Conservation (phyloP, 2,329 filamentous ascomycete genomes). For the Claviceps pusilla region DNA sequence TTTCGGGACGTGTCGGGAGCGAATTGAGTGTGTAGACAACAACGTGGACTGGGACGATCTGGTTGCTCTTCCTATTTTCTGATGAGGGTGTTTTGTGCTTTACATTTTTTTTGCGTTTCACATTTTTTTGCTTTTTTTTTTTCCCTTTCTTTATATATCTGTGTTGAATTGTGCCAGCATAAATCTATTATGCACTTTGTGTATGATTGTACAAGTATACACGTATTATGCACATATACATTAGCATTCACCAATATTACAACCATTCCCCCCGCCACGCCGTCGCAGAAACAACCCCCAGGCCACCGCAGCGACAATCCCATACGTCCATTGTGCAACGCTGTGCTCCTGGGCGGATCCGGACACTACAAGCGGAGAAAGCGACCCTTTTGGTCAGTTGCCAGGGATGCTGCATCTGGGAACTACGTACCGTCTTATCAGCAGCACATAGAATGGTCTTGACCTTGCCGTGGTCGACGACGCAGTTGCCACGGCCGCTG, state of each 20-base stretch:
- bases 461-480: conserved; percentile 1
- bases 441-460: conserved; percentile 1
- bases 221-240: too few relatives aligned
- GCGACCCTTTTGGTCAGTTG: neutral
- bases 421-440: neutral
- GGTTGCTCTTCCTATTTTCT: neutral
- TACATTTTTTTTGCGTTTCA: neutral
- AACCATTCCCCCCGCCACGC: too few relatives aligned
- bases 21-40: conserved; percentile 1
- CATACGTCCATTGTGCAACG: neutral
- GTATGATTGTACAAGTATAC: too few relatives aligned
- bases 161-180: too few relatives aligned
- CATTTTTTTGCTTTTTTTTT: neutral
- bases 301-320: neutral
- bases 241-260: too few relatives aligned
- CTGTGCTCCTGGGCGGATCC: neutral
- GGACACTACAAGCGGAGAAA: neutral
- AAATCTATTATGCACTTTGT: too few relatives aligned
- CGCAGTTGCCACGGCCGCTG: neutral
- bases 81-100: neutral
- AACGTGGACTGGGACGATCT: conserved; percentile 2
- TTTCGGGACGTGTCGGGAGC: conserved; percentile 5
- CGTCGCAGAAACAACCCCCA: too few relatives aligned
- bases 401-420: neutral
- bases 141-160: too few relatives aligned